These are phyloP conservation scores for Trichoderma citrinoviride DNA, from an alignment of 2,329 filamentous ascomycete genomes.

Conservation along the genomic window DNA sequence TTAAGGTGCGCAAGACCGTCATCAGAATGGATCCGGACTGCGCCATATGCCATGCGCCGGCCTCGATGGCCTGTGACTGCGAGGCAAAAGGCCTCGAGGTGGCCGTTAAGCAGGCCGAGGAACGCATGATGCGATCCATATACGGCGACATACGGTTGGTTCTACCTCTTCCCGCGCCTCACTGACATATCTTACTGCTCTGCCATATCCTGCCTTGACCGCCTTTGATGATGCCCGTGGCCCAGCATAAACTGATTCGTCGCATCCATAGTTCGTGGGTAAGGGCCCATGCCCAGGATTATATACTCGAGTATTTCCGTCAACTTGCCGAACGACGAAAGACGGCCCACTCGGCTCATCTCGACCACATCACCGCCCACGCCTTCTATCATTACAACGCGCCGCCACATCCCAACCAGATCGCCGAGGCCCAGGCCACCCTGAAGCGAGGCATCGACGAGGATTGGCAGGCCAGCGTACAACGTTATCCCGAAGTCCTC, in stretches of 20 bases:
- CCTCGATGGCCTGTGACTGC: conserved; percentile 59
- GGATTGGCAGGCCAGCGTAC: conserved; percentile 73
- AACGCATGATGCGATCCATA: conserved; percentile 60
- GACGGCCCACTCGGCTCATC: conserved; percentile 51
- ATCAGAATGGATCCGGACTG: conserved; percentile 69
- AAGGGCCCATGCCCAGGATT: conserved; percentile 63
- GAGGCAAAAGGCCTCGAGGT: conserved; percentile 63
- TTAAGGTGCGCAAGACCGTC: conserved; percentile 46
- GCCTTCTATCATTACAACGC: conserved; percentile 58
- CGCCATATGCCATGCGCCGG: conserved; percentile 62
- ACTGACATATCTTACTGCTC: background rate
- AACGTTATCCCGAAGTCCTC: conserved; percentile 76
- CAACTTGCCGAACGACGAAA: conserved; percentile 61
- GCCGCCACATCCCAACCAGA: conserved; percentile 59
- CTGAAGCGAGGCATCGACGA: conserved; percentile 74
- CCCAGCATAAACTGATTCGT: conserved; percentile 22
- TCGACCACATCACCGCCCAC: conserved; percentile 55
- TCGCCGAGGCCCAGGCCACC: conserved; percentile 61
- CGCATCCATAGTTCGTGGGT: conserved; percentile 56
- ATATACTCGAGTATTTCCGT: conserved; percentile 64
- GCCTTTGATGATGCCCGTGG: background rate
- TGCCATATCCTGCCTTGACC: conserved; percentile 5
- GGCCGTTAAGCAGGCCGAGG: conserved; percentile 62
- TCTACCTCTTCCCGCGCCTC: background rate
- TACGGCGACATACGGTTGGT: conserved; percentile 63